phyloP scores from a whole-genome alignment of 441 rosid species.

The Syzygium malaccense region DNA sequence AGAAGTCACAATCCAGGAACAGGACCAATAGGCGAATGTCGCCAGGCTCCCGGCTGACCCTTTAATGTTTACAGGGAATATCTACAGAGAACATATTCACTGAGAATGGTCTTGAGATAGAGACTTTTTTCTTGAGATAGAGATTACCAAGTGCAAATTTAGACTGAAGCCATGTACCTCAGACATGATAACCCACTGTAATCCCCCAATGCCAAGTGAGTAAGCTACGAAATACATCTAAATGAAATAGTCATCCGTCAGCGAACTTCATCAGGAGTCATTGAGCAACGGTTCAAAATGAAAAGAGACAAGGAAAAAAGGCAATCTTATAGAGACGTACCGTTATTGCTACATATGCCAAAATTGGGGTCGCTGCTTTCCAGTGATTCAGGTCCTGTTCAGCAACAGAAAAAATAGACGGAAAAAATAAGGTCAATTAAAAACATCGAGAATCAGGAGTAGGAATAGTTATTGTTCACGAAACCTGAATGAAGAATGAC shows the following conservation, averaged over 20 bases:
- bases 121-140: background rate
- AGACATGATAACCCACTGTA: conserved; percentile 61
- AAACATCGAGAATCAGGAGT: background rate
- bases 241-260: background rate
- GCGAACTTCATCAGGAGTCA: background rate
- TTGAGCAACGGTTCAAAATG: too few relatives aligned
- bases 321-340: conserved; percentile 18
- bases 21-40: conserved; percentile 33
- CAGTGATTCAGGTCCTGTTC: conserved; percentile 26
- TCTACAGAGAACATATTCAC: conserved; percentile 14
- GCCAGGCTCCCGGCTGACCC: conserved; percentile 52
- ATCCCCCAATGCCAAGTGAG: conserved; percentile 46
- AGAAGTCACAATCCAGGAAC: conserved; percentile 35
- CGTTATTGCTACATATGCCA: conserved; percentile 30
- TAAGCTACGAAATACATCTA: conserved; percentile 29
- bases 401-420: background rate
- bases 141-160: background rate
- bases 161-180: conserved; percentile 34
- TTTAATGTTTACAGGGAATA: conserved; percentile 51
- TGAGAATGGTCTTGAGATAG: background rate
- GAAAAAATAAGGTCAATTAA: background rate
- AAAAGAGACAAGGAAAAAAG: background rate
- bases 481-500: conserved; percentile 40
- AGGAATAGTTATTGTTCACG: background rate
- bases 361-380: conserved; percentile 29